Evolutionary conservation across 495 filamentous ascomycete species (phyloP).

Genomic region (Saxispiralis lemnorum): DNA sequence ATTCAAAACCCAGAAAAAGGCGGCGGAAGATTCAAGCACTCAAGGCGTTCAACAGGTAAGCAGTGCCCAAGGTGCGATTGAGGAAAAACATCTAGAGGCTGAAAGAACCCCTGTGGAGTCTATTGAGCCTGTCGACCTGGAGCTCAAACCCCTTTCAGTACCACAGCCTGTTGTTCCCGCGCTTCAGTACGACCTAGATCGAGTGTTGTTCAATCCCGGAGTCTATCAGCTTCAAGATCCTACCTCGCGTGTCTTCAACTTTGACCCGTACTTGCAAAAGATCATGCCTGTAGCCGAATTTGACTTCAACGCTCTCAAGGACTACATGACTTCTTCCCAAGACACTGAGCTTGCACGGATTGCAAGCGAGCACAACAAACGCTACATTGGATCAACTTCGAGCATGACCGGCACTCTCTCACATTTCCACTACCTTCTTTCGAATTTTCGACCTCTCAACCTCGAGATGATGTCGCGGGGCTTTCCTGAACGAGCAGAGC

Average conservation of each 20-base stretch:
- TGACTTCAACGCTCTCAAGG: constrained; percentile 67
- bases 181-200: constrained; percentile 64
- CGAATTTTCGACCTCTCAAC: constrained; percentile 60
- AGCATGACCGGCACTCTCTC: constrained; percentile 78
- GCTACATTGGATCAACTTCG: constrained; percentile 86
- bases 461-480: constrained; percentile 41
- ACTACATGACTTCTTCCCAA: constrained; percentile 76
- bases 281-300: constrained; percentile 90
- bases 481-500: constrained; percentile 36
- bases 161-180: constrained; percentile 44
- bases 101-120: no score
- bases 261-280: constrained; percentile 76
- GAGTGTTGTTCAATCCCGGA: constrained; percentile 88
- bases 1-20: no score
- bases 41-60: no score
- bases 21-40: no score
- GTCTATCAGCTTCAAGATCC: constrained; percentile 85
- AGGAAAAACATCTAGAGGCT: no score
- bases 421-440: constrained; percentile 88
- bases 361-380: constrained; percentile 50
- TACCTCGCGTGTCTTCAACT: constrained; percentile 76
- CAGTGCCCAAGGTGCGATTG: no score
- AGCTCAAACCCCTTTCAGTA: constrained; percentile 26
- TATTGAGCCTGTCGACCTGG: background rate
- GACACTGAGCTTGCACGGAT: constrained; percentile 49